Evolutionary conservation across 192 early-diverging fungal species (phyloP), one percentile per base, ranked within the genome.

Genomic region (Coemansia sp.): DNA sequence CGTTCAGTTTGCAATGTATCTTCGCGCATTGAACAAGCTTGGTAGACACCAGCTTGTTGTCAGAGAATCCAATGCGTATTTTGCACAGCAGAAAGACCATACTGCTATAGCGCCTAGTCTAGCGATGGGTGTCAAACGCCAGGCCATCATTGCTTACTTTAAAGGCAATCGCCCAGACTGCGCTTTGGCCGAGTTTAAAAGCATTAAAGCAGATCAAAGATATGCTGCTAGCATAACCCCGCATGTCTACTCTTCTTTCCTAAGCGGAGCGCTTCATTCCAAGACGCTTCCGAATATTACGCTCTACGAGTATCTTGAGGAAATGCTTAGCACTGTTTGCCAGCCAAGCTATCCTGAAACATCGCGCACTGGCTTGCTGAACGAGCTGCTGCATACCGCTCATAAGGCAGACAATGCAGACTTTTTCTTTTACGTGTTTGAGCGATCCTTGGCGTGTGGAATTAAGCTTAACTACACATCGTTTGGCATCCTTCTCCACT

Each of bases 11-110:
- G 49, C 61, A 40, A 51, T 74, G 56, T 77, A 77, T 51, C 60
- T 82, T 41, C 74, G 79, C 9, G 79, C 79, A 7, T 48, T 82
- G 32, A 82, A 82, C 63, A 71, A 66, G 53, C 71, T 74, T 4
- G 68, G 75, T 8, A 41, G 48, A 20, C 62, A 64, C 25, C 71
- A 60, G 57, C 38, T 22, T 56, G 79, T 55, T 10, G n/a, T 82
- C 8, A 53, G 22, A 55, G 71, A 75, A 48, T 63, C 63, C 0
- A 51, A n/a, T 2, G 50, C 46, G 22, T 69, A 70, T 53, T 44
- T 37, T 51, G 38, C 40, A 10, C 55, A 49, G 39, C 41, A 38
- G 7, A 19, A n/a, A n/a, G 37, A 14, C 12, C 40, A 38, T 38
- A 25, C n/a, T 14, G 38, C 37, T 11, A 38, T 7, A 22, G 20